Evolutionary conservation across 2,329 filamentous ascomycete genomes (phyloP), one percentile per base, ranked within the genome.

Genomic region (Fusarium sp.): DNA sequence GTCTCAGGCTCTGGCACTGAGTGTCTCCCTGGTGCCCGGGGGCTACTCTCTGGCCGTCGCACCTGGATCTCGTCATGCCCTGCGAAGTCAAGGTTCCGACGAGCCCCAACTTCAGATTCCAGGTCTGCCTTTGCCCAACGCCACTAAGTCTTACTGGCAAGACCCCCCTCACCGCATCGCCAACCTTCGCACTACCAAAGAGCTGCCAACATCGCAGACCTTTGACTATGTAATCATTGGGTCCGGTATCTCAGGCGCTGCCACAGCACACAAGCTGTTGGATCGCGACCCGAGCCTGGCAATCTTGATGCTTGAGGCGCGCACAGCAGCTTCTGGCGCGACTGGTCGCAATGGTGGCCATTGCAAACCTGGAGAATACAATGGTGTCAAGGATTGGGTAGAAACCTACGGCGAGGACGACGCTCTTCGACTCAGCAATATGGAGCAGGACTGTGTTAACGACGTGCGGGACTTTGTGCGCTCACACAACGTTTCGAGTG

Each of bases 181-280:
- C 26, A 62, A 67, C 17, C 57, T 57, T 34, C 63, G 63, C 22
- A 67, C 13, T 2, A 67, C 63, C 0, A 62, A 67, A 33, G 50
- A 67, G 1, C 11, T 67, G 6, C 62, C 63, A 1, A 67, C 45
- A 6, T 38, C 42, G 0, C 28, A 67, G n/a, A 44, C 47, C 5
- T 67, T 67, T 13, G 63, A 67, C 28, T 67, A 67, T 67, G 46
- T 67, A 4, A 67, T 67, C 50, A 67, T 67, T 19, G 63, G 63
- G 0, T 67, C 63, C 1, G 63, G 63, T 3, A 62, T 67, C 17
- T 67, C 63, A 4, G 63, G 63, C 7, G 63, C 63, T 8, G 46
- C 63, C 2, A 67, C 63, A 31, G 63, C 63, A 8, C 63, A 67
- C 22, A 67, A 67, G 28, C 6, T 67, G 7, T n/a, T 67, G 4